Percentiles rank a stretch among this genome's conserved stretches.
Evolutionary conservation across 2,329 filamentous ascomycete species (phyloP).

Genomic region (Colletotrichum sp.): DNA sequence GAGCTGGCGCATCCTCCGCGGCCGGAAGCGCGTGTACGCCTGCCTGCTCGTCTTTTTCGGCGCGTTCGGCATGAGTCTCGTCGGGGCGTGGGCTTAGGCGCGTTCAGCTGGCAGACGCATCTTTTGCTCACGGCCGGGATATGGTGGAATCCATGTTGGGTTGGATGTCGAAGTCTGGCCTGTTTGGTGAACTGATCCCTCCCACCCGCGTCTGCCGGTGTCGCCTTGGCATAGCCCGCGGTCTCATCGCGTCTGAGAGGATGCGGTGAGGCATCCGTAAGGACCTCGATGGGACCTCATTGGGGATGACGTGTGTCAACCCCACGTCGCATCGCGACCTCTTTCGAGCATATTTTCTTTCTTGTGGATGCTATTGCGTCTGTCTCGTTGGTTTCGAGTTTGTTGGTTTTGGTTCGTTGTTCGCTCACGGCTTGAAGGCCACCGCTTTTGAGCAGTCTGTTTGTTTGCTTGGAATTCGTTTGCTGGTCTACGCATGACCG

Average conservation of each 20-base stretch:
- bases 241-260: neutral
- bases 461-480: neutral
- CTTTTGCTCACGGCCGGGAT: neutral
- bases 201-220: neutral
- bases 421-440: neutral
- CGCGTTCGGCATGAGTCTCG: conserved; percentile 67
- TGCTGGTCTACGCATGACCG: neutral
- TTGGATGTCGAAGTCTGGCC: neutral
- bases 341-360: neutral
- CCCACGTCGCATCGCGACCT: neutral
- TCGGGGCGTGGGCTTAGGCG: conserved; percentile 65
- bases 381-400: neutral
- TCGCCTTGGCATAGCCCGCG: neutral
- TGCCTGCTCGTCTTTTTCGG: conserved; percentile 63
- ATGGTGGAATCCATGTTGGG: neutral
- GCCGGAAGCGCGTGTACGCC: conserved; percentile 57
- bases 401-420: neutral
- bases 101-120: neutral
- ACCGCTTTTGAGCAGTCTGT: neutral
- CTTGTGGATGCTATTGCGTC: neutral
- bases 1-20: conserved; percentile 62
- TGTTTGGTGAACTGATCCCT: neutral
- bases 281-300: neutral
- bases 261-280: neutral
- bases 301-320: neutral